Percentiles rank a stretch among this genome's conserved stretches.
Conservation (phyloP, 768 basidiomycete genomes). For the Suillus spraguei region DNA sequence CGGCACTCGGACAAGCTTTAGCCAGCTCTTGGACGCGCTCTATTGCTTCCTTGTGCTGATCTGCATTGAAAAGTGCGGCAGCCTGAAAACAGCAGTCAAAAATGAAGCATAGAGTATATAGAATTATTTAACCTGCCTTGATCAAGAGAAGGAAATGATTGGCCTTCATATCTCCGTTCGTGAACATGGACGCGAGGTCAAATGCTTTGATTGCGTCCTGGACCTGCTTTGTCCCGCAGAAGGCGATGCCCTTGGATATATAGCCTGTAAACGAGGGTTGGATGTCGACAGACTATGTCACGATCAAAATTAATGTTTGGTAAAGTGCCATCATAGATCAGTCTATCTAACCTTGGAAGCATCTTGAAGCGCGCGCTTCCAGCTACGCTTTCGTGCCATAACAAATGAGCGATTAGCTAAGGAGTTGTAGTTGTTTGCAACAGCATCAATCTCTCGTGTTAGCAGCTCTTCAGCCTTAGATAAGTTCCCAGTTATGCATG, state of each 20-base stretch:
- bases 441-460: not conserved
- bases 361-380: not conserved
- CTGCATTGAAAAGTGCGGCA: not conserved
- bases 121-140: not conserved
- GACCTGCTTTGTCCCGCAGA: slow-evolving; percentile 1
- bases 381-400: not conserved
- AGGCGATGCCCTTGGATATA: not conserved
- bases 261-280: not conserved
- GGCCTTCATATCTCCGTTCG: not conserved
- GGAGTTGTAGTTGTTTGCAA: not conserved
- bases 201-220: not conserved
- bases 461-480: not conserved
- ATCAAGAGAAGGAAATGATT: slow-evolving; percentile 3
- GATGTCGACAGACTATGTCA: not conserved
- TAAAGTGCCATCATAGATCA: not conserved
- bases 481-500: not conserved
- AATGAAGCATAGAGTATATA: not conserved
- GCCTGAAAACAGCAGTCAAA: not conserved
- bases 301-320: not conserved
- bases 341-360: not conserved
- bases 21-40: not conserved
- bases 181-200: not conserved
- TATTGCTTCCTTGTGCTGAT: not conserved
- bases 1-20: not conserved
- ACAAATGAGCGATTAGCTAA: slow-evolving; percentile 5